A percentile compares a stretch with the other conserved stretches of the same genome.
Evolutionary conservation across 108 stramenopile species (phyloP).

Genomic region (Halocafeteria seosinensis): DNA sequence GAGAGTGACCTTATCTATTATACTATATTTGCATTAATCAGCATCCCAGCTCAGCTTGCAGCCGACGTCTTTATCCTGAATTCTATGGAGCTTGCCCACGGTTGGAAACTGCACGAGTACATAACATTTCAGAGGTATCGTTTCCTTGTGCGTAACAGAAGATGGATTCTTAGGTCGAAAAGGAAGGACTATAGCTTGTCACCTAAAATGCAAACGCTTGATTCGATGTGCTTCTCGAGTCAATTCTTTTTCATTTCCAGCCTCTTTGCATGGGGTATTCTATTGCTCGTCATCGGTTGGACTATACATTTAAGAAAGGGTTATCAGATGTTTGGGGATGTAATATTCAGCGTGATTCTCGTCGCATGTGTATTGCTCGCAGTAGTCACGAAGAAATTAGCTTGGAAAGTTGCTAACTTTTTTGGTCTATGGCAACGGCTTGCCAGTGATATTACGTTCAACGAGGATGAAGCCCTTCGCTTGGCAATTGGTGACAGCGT

Average conservation of each 20-base stretch:
- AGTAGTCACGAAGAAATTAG: conserved; percentile 15
- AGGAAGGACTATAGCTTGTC: conserved; percentile 54
- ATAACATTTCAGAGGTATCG: conserved; percentile 58
- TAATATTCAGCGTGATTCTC: conserved; percentile 40
- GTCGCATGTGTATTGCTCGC: conserved; percentile 27
- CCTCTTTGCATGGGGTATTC: conserved; percentile 47
- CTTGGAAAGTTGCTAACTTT: neutral
- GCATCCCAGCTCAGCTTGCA: conserved; percentile 36
- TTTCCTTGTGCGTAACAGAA: conserved; percentile 47
- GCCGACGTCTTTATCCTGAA: conserved; percentile 59
- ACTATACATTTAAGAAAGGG: conserved; percentile 50
- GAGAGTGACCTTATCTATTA: conserved; percentile 58
- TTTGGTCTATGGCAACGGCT: conserved; percentile 51
- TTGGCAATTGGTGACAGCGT: conserved; percentile 70
- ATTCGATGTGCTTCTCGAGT: conserved; percentile 54
- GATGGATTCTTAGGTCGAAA: conserved; percentile 47
- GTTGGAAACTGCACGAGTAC: conserved; percentile 67
- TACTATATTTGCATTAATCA: conserved; percentile 48
- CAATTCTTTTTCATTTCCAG: conserved; percentile 63
- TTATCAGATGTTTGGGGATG: conserved; percentile 54
- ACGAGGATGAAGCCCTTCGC: conserved; percentile 63
- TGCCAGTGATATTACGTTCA: conserved; percentile 53
- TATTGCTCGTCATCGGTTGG: conserved; percentile 43
- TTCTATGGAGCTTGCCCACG: conserved; percentile 59
- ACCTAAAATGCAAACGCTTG: conserved; percentile 47